Base-by-base conservation (phyloP, 2,329 filamentous ascomycete genomes). In the Ophiosphaerella herpotricha region DNA sequence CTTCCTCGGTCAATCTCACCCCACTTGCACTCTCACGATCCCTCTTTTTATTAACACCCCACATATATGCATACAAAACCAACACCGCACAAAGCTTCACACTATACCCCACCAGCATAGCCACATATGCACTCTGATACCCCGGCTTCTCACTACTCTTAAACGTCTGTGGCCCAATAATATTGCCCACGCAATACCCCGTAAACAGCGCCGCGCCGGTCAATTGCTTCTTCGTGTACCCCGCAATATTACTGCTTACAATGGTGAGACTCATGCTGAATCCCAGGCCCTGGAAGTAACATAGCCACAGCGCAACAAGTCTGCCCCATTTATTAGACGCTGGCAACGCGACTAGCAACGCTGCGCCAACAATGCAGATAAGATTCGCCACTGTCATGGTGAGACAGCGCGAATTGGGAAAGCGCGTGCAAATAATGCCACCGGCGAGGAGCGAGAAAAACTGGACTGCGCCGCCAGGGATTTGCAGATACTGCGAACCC, bases 401-500 rank as follows among this genome's bases (percentile, higher is more conserved):
- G 3, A 60, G 42, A 36, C 56, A 59, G 5, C 56, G 54, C 2
- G 31, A 48, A 24, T 60, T 60, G 18, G 54, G 54, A 34, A 39
- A 58, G 24, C 47, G 50, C 2, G 52, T 58, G 44, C 57, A 60
- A 18, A 48, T 48, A 24, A 42, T 11, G 13, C 45, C 45, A 3
- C 45, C 70, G 13, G 58, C 60, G n/a, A 60, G 68, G 46, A 77
- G 64, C 0, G 73, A 63, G 2, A 76, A 47, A 12, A 77, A 69
- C 26, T 75, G 72, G 4, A 75, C 64, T 3, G 73, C 74, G 16
- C 82, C 82, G 13, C 82, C 82, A 0, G 83, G 82, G 46, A 86
- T 85, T 54, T 85, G 81, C 8, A 85, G 77, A 50, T 83, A 83
- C 51, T 83, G 81, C 84, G 94, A 42, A 94, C 94, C 2, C 89